A percentile compares a stretch with the other conserved stretches of the same genome.
Evolutionary conservation across 2,329 filamentous ascomycete species (phyloP).

Genomic region (Alternaria rosae): DNA sequence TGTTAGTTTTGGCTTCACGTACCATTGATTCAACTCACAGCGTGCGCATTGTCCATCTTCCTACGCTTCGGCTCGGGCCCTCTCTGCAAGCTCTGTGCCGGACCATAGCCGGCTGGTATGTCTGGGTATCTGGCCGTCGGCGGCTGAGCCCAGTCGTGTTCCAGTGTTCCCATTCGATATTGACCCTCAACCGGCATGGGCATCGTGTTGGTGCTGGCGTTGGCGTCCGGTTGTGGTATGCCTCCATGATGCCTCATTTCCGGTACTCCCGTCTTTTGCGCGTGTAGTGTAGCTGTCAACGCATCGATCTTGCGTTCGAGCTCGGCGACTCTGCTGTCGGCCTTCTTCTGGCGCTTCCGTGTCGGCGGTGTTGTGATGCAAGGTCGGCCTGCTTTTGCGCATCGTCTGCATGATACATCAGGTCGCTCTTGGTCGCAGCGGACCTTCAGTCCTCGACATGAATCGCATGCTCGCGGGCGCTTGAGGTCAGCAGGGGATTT

Average conservation of each 20-base stretch:
- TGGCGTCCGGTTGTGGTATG: conserved; percentile 30
- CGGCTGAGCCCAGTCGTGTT: conserved; percentile 40
- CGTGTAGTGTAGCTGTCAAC: conserved; percentile 79
- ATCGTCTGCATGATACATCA: conserved; percentile 69
- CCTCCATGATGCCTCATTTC: conserved; percentile 32
- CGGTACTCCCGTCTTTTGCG: conserved; percentile 50
- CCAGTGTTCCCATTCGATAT: conserved; percentile 36
- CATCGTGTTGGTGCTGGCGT: conserved; percentile 8
- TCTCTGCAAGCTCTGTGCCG: conserved; percentile 40
- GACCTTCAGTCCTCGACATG: conserved; percentile 63
- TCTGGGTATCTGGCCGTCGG: conserved; percentile 29
- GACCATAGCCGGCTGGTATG: conserved; percentile 42
- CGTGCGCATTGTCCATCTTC: conserved; percentile 37
- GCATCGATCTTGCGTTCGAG: conserved; percentile 93
- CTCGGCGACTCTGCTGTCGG: conserved; percentile 86
- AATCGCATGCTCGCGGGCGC: conserved; percentile 57
- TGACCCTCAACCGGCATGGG: conserved; percentile 31
- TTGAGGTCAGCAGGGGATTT: conserved; percentile 52
- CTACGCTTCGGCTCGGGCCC: conserved; percentile 45
- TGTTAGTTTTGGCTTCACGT: conserved; percentile 6
- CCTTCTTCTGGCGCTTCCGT: conserved; percentile 88
- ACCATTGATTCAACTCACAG: conserved; percentile 24
- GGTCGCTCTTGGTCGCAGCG: conserved; percentile 80
- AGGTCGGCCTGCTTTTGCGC: conserved; percentile 77
- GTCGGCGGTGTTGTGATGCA: conserved; percentile 73